Evolutionary conservation across 352 stramenopile species (phyloP), one percentile per base, ranked within the genome.

Genomic region (Pythium monospermum): DNA sequence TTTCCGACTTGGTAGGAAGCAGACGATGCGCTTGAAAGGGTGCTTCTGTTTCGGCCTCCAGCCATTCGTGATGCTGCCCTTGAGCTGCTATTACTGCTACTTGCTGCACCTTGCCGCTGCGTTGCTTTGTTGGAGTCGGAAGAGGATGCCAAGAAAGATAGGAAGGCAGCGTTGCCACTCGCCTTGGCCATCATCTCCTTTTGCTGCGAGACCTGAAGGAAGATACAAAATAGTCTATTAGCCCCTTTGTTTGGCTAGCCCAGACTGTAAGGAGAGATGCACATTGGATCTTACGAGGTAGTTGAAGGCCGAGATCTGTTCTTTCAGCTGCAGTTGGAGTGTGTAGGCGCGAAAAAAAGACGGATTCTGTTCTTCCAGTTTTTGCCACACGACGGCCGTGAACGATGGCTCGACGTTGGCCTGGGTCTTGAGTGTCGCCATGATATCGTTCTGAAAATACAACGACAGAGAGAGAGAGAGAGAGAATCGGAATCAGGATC

Each of bases 231-330:
- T 46, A 41, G 23, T 41, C 26, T 12, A 37, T 12, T 18, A n/a
- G 16, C 11, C 27, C n/a, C n/a, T n/a, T n/a, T n/a, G n/a, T n/a
- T n/a, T n/a, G n/a, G n/a, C n/a, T n/a, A n/a, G n/a, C n/a, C n/a
- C n/a, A n/a, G n/a, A n/a, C n/a, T n/a, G n/a, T n/a, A n/a, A n/a
- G n/a, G n/a, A n/a, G n/a, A n/a, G n/a, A n/a, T n/a, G n/a, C n/a
- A n/a, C n/a, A n/a, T n/a, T n/a, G n/a, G n/a, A n/a, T n/a, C 55
- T 37, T 72, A 96, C 87, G 26, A 97, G 64, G 55, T 95, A 96
- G 66, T 97, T 97, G 61, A 96, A 97, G 8, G 85, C 76, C 15
- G 91, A 55, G 50, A 96, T 91, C 57, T 97, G 88, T 42, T 97
- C 88, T 59, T 91, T 91, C 7, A 97, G 71, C 54, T 88, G 75